Evolutionary conservation across 148 eudicot species (phyloP).

Genomic region (Spergularia bocconei): DNA sequence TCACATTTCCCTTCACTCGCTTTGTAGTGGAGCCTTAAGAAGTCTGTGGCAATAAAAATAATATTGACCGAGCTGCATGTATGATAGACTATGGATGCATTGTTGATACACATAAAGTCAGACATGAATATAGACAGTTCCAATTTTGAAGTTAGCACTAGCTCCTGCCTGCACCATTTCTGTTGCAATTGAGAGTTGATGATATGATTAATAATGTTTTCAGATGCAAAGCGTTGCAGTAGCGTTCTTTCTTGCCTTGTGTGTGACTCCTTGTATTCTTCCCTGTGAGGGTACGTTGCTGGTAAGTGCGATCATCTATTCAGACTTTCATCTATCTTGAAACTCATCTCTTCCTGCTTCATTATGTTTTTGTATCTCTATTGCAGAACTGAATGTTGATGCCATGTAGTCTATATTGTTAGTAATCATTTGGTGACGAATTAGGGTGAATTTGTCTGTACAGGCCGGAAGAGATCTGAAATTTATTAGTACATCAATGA

Average conservation of each 20-base stretch:
- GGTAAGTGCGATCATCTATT: conserved; percentile 38
- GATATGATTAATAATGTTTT: conserved; percentile 20
- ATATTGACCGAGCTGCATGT: too few relatives aligned
- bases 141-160: not conserved
- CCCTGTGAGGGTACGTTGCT: conserved; percentile 92
- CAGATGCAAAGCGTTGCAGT: conserved; percentile 86
- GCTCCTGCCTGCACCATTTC: not conserved
- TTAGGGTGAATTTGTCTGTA: conserved; percentile 16
- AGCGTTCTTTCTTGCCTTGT: conserved; percentile 65
- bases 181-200: not conserved
- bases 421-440: not conserved
- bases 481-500: conserved; percentile 80
- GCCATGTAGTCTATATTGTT: not conserved
- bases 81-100: too few relatives aligned
- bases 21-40: too few relatives aligned
- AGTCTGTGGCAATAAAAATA: too few relatives aligned
- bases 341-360: not conserved
- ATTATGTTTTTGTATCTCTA: not conserved
- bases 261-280: conserved; percentile 70
- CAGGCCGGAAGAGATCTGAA: conserved; percentile 92
- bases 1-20: too few relatives aligned
- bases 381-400: not conserved
- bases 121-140: too few relatives aligned
- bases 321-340: not conserved
- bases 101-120: too few relatives aligned